Evolutionary conservation across 495 filamentous ascomycete species (phyloP).

Genomic region (Monascus purpureus): DNA sequence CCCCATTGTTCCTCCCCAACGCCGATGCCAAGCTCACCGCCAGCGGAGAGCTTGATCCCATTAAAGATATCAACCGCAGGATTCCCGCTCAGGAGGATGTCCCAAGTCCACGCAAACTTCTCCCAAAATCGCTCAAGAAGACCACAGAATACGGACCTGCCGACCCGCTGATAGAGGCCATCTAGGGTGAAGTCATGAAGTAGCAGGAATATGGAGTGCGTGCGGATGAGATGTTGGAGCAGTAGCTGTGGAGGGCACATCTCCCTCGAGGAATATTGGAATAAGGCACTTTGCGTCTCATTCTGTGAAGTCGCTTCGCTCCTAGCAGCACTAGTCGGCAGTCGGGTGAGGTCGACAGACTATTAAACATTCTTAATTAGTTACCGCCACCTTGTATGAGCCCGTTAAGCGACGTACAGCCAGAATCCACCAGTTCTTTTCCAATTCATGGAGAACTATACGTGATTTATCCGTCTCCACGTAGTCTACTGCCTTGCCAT

Average conservation of each 20-base stretch:
- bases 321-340: constrained; percentile 16
- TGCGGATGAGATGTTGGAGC: constrained; percentile 65
- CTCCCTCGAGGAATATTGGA: constrained; percentile 79
- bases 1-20: constrained; percentile 91
- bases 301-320: constrained; percentile 9
- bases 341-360: constrained; percentile 63
- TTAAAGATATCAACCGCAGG: constrained; percentile 66
- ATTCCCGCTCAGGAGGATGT: constrained; percentile 79
- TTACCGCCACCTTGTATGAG: constrained; percentile 8
- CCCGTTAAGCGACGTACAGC: constrained; percentile 41
- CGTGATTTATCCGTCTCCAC: constrained; percentile 84
- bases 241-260: constrained; percentile 70
- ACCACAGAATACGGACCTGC: constrained; percentile 42
- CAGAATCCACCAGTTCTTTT: constrained; percentile 88
- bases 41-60: constrained; percentile 78
- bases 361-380: constrained; percentile 11
- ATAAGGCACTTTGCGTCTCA: constrained; percentile 10
- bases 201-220: constrained; percentile 72
- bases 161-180: constrained; percentile 49
- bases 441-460: constrained; percentile 71
- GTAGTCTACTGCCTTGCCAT: constrained; percentile 58
- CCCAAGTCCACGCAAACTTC: constrained; percentile 68
- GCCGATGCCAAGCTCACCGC: constrained; percentile 82
- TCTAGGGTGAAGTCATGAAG: constrained; percentile 64
- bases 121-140: constrained; percentile 73